Base-by-base conservation (phyloP, 352 stramenopile genomes). In the Phytophthora pinifolia region DNA sequence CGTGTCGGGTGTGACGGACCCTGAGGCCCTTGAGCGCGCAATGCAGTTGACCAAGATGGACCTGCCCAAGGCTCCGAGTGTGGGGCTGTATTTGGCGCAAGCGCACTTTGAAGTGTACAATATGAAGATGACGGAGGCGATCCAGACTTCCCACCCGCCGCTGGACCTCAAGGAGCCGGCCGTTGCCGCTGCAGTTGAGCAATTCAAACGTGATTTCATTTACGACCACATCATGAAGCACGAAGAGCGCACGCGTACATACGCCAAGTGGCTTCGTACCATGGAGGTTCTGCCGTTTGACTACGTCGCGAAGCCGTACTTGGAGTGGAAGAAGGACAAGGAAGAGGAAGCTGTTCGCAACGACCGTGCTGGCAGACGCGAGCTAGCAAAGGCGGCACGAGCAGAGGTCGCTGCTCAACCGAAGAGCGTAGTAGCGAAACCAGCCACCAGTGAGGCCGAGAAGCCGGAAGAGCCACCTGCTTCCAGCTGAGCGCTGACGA, bases 61-160 rank as follows among this genome's bases (percentile, higher is more conserved):
- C 35, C 64, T 95, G 54, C 79, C 86, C 14, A 95, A 93, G 64
- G 86, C 86, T 9, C 86, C 86, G 29, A 91, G 86, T 45, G 83
- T 92, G n/a, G 86, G 86, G 1, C 48, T 95, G 25, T 95, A 95
- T 63, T 64, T 95, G 29, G 83, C 83, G 17, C 79, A 92, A 65
- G 83, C 84, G 13, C 83, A 93, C 50, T 95, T 95, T 39, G 81
- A 93, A 17, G 77, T 91, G 42, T 93, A 95, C 73, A 95, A 93
- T 67, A 67, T 74, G 51, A 87, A 88, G 47, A 76, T 92, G 54
- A 54, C 60, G 14, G 80, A 91, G 39, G 72, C 71, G 31, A 83
- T 88, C 32, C 76, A 89, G 62, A 79, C 74, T 2, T 74, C 71
- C 15, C 83, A 92, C 31, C 79, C 77, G n/a, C 67, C 73, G 25